Evolutionary conservation across 768 basidiomycete genomes (phyloP).

Genomic region (Boletus coccyginus): DNA sequence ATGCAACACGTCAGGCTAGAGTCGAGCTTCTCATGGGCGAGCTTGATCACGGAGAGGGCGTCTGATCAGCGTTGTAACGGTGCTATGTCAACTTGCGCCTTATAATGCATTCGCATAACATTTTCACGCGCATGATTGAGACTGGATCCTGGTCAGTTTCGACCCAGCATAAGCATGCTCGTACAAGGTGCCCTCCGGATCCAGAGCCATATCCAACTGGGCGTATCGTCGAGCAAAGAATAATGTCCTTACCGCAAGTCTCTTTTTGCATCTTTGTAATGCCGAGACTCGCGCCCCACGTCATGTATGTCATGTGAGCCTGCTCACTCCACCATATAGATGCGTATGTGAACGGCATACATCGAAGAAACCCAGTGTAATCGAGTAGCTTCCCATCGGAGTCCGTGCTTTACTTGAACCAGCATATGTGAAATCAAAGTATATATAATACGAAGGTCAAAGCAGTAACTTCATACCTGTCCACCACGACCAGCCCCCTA

Average conservation of each 20-base stretch:
- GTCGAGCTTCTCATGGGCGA: slow-evolving; percentile 58
- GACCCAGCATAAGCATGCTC: slow-evolving; percentile 41
- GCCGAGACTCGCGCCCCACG: neutral
- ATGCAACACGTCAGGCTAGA: slow-evolving; percentile 45
- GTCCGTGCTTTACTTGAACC: neutral
- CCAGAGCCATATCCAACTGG: slow-evolving; percentile 55
- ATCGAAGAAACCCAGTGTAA: slow-evolving; percentile 8
- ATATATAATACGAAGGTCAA: slow-evolving; percentile 11
- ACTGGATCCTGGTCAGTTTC: neutral
- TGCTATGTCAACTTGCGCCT: neutral
- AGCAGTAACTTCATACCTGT: slow-evolving; percentile 49
- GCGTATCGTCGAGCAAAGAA: slow-evolving; percentile 82
- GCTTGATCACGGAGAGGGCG: slow-evolving; percentile 62
- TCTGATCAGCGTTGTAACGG: slow-evolving; percentile 35
- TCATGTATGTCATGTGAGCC: neutral
- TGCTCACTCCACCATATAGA: neutral
- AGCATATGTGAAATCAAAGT: neutral
- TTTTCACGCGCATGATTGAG: neutral
- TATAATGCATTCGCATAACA: neutral
- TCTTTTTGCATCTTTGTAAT: neutral
- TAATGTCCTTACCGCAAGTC: slow-evolving; percentile 5
- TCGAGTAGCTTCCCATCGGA: neutral
- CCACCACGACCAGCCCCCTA: slow-evolving; percentile 63
- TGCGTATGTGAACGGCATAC: slow-evolving; percentile 7
- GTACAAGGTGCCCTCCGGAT: slow-evolving; percentile 76